These are phyloP conservation scores for Cyathus striatus DNA, from an alignment of 768 basidiomycete genomes.

Conservation along the genomic window DNA sequence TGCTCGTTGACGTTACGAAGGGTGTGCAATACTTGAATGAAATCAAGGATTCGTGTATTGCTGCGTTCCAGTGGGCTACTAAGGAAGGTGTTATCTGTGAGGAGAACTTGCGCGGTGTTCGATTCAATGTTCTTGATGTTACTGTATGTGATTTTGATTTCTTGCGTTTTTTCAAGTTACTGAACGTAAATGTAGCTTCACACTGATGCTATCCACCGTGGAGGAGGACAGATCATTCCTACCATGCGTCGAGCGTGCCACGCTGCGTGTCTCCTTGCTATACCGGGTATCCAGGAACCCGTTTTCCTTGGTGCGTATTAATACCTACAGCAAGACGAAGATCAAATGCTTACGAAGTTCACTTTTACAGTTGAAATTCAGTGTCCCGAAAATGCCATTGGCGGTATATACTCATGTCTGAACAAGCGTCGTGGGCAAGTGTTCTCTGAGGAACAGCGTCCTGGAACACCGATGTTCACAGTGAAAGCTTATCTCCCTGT, in stretches of 20 bases:
- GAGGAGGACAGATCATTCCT: constrained; percentile 98
- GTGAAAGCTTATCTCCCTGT: constrained; percentile 96
- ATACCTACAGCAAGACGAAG: not conserved
- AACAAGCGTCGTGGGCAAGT: constrained; percentile 99
- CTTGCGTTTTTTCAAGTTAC: constrained; percentile 4
- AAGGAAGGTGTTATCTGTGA: constrained; percentile 97
- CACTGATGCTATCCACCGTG: constrained; percentile 98
- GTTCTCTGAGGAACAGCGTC: constrained; percentile 94
- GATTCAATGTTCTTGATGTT: constrained; percentile 94
- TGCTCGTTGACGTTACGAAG: constrained; percentile 97
- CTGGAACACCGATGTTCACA: constrained; percentile 98
- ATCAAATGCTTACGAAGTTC: constrained; percentile 9
- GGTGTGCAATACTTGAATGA: constrained; percentile 99
- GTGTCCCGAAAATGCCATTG: constrained; percentile 95
- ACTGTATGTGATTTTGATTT: constrained; percentile 53
- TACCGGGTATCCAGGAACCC: constrained; percentile 92
- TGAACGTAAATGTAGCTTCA: constrained; percentile 64
- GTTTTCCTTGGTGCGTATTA: constrained; percentile 74
- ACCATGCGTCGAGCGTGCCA: constrained; percentile 95
- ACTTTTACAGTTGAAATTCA: constrained; percentile 83
- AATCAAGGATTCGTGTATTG: constrained; percentile 99
- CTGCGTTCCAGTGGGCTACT: constrained; percentile 99
- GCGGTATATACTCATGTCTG: constrained; percentile 90
- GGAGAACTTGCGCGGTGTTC: constrained; percentile 98
- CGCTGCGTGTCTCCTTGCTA: constrained; percentile 90